Evolutionary conservation across 2,329 filamentous ascomycete species (phyloP).

Genomic region (Fusarium sacchari): DNA sequence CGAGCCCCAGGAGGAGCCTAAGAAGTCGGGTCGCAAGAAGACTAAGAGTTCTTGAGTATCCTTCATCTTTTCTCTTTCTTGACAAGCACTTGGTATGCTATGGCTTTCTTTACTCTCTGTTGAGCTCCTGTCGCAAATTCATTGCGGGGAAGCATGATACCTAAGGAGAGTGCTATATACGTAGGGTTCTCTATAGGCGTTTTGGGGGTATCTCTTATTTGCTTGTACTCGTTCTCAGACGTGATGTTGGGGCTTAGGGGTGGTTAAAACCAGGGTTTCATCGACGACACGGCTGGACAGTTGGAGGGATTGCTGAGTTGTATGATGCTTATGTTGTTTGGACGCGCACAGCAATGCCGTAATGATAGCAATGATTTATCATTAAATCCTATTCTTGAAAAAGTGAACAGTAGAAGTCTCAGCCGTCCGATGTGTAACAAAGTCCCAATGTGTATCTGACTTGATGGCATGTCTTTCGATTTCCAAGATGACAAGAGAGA

Average conservation of each 20-base stretch:
- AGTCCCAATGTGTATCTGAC: not conserved
- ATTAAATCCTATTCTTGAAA: not conserved
- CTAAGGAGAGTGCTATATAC: constrained; percentile 35
- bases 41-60: constrained; percentile 53
- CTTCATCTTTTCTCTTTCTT: constrained; percentile 31
- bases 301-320: constrained; percentile 16
- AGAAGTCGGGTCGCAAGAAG: constrained; percentile 71
- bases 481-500: not conserved
- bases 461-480: not conserved
- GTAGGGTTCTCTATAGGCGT: constrained; percentile 39
- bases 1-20: constrained; percentile 66
- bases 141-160: constrained; percentile 40
- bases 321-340: constrained; percentile 42
- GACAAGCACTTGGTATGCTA: constrained; percentile 13
- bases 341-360: constrained; percentile 40
- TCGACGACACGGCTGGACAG: constrained; percentile 18
- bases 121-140: constrained; percentile 25
- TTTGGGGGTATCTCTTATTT: constrained; percentile 23
- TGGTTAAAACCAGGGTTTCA: constrained; percentile 20
- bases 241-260: constrained; percentile 20
- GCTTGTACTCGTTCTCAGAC: constrained; percentile 26
- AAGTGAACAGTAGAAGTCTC: not conserved
- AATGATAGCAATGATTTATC: constrained; percentile 47
- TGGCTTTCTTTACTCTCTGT: constrained; percentile 24
- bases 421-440: not conserved